Evolutionary conservation across 2,329 filamentous ascomycete genomes (phyloP).

Genomic region (Microdochium trichocladiopsis): DNA sequence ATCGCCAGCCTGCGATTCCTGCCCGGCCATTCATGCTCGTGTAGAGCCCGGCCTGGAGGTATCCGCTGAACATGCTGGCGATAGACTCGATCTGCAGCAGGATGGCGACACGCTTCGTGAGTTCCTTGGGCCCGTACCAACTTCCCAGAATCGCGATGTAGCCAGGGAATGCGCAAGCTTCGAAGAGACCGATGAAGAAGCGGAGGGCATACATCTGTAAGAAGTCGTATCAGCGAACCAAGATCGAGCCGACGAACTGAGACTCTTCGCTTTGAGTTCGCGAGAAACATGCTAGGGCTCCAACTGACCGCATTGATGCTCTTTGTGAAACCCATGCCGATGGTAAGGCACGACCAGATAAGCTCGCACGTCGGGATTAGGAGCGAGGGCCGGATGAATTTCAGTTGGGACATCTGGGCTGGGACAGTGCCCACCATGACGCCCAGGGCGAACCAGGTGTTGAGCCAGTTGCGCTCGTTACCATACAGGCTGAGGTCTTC

Average conservation of each 20-base stretch:
- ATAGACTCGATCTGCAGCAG: slow-evolving; percentile 18
- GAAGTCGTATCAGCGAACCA: no score
- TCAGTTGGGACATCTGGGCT: slow-evolving; percentile 9
- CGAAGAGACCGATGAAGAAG: slow-evolving; percentile 22
- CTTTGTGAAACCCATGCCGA: slow-evolving; percentile 17
- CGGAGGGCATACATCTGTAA: slow-evolving; percentile 19
- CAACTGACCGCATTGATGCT: slow-evolving; percentile 6
- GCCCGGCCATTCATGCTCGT: slow-evolving; percentile 26
- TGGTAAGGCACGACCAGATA: slow-evolving; percentile 13
- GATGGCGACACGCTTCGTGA: slow-evolving; percentile 19
- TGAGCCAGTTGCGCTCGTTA: slow-evolving; percentile 16
- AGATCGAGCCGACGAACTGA: no score
- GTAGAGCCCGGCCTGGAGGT: slow-evolving; percentile 33
- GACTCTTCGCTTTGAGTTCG: no score
- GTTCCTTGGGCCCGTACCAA: slow-evolving; percentile 21
- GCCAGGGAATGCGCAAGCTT: slow-evolving; percentile 17
- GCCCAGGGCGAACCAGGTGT: slow-evolving; percentile 16
- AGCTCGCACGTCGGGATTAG: slow-evolving; percentile 21
- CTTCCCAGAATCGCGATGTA: slow-evolving; percentile 17
- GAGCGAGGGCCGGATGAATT: slow-evolving; percentile 17
- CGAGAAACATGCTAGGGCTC: no score
- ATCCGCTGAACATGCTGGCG: slow-evolving; percentile 34
- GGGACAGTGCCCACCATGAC: slow-evolving; percentile 17
- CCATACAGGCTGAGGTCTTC: slow-evolving; percentile 13
- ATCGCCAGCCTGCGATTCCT: slow-evolving; percentile 33